Conservation (phyloP, 2,329 filamentous ascomycete genomes). For the Pochonia chlamydosporia region DNA sequence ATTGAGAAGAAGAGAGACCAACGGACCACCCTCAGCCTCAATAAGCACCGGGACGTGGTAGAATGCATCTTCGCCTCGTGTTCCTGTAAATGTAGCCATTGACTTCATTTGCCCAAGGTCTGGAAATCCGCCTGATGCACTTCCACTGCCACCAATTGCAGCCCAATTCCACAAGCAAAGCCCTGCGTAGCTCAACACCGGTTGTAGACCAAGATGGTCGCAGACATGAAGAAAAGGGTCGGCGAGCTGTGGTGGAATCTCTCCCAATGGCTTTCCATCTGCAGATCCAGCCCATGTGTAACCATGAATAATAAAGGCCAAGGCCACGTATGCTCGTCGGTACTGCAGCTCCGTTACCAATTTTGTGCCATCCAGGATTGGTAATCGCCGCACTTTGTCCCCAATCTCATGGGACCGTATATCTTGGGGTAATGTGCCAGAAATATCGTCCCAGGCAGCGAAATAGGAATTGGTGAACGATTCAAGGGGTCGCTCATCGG, state of each 20-base stretch:
- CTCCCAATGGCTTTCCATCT: slow-evolving; percentile 3
- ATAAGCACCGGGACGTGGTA: slow-evolving; percentile 14
- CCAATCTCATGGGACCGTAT: slow-evolving; percentile 5
- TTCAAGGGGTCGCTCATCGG: neutral
- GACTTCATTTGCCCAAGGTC: slow-evolving; percentile 8
- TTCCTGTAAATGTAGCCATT: slow-evolving; percentile 11
- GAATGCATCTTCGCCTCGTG: slow-evolving; percentile 13
- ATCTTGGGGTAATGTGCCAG: slow-evolving; percentile 1
- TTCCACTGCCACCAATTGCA: neutral
- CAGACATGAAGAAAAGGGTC: slow-evolving; percentile 15
- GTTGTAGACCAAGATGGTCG: slow-evolving; percentile 10
- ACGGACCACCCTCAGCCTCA: slow-evolving; percentile 12
- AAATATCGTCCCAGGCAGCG: slow-evolving; percentile 8
- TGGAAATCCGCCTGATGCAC: slow-evolving; percentile 2
- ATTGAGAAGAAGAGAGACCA: slow-evolving; percentile 9
- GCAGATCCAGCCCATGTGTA: slow-evolving; percentile 11
- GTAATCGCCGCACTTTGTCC: slow-evolving; percentile 4
- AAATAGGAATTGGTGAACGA: neutral
- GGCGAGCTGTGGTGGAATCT: slow-evolving; percentile 13
- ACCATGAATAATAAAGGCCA: slow-evolving; percentile 14
- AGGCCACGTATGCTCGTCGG: slow-evolving; percentile 12
- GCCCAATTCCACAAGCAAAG: slow-evolving; percentile 15
- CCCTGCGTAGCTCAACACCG: slow-evolving; percentile 14
- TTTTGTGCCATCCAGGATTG: slow-evolving; percentile 2
- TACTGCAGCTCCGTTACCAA: slow-evolving; percentile 10